Percentiles rank a stretch among this genome's conserved stretches.
phyloP scores from a whole-genome alignment of 2,329 filamentous ascomycete species.

The Claviceps fusiformis region DNA sequence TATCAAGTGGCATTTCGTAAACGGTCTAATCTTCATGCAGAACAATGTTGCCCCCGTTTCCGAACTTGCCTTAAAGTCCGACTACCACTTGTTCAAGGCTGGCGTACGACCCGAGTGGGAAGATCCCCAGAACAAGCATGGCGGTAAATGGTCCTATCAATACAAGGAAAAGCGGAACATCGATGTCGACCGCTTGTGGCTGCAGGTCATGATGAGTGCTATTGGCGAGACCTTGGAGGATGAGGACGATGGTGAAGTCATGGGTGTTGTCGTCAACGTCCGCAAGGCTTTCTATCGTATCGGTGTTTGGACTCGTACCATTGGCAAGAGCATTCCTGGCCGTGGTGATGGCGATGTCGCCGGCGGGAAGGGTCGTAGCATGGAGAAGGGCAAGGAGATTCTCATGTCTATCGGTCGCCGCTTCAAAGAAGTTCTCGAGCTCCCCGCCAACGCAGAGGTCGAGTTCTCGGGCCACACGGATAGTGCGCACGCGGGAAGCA shows the following conservation, averaged over 20 bases:
- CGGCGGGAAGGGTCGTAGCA: conserved; percentile 61
- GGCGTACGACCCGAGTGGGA: conserved; percentile 98
- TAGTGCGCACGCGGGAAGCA: conserved; percentile 82
- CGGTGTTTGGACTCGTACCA: conserved; percentile 91
- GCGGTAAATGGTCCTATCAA: conserved; percentile 96
- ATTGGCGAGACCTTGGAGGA: conserved; percentile 97
- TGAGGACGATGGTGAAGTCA: conserved; percentile 89
- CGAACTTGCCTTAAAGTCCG: conserved; percentile 90
- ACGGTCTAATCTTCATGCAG: conserved; percentile 31
- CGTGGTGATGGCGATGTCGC: conserved; percentile 61
- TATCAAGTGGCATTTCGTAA: neutral
- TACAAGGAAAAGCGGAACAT: conserved; percentile 92
- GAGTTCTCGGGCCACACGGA: conserved; percentile 98
- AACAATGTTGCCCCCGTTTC: conserved; percentile 98
- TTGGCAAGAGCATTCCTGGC: conserved; percentile 68
- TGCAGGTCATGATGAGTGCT: conserved; percentile 89
- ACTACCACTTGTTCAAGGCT: conserved; percentile 98
- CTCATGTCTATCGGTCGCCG: conserved; percentile 72
- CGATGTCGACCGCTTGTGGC: conserved; percentile 90
- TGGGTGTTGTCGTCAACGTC: conserved; percentile 98
- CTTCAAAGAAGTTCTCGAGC: conserved; percentile 84
- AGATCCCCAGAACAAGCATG: conserved; percentile 96
- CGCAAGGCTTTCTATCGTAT: conserved; percentile 97
- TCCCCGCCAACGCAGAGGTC: conserved; percentile 62
- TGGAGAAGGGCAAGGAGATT: conserved; percentile 74